These are phyloP conservation scores for Solanum virginianum DNA, from an alignment of 257 asterid genomes.

Conservation along the genomic window DNA sequence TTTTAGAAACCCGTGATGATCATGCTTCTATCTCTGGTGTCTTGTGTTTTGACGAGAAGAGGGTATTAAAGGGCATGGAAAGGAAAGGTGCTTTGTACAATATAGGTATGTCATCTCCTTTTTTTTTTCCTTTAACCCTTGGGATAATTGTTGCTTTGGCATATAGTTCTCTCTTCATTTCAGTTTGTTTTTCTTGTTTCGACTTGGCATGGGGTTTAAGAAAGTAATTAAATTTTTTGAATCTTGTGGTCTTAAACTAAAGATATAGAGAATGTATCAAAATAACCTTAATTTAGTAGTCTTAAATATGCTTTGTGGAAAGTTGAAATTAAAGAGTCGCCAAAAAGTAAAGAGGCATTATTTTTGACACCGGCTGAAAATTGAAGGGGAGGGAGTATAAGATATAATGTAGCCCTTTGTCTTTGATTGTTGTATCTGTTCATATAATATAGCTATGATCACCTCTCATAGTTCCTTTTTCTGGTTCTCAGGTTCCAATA, in stretches of 20 bases:
- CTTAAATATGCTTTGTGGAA: too few relatives aligned
- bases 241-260: too few relatives aligned
- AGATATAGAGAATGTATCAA: too few relatives aligned
- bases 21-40: conserved; percentile 53
- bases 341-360: too few relatives aligned
- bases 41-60: conserved; percentile 44
- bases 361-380: too few relatives aligned
- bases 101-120: conserved; percentile 32
- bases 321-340: too few relatives aligned
- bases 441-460: neutral
- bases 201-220: too few relatives aligned
- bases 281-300: too few relatives aligned
- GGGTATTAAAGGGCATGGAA: conserved; percentile 31
- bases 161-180: neutral
- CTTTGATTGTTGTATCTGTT: neutral
- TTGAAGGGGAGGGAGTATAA: neutral
- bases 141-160: neutral
- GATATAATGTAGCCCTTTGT: neutral
- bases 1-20: conserved; percentile 53
- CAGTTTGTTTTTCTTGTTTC: too few relatives aligned
- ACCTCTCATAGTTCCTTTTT: neutral
- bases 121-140: neutral
- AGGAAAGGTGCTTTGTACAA: conserved; percentile 37
- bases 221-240: too few relatives aligned
- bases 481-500: neutral